phyloP scores from a whole-genome alignment of 257 asterid species.

The Capsicum chinense region DNA sequence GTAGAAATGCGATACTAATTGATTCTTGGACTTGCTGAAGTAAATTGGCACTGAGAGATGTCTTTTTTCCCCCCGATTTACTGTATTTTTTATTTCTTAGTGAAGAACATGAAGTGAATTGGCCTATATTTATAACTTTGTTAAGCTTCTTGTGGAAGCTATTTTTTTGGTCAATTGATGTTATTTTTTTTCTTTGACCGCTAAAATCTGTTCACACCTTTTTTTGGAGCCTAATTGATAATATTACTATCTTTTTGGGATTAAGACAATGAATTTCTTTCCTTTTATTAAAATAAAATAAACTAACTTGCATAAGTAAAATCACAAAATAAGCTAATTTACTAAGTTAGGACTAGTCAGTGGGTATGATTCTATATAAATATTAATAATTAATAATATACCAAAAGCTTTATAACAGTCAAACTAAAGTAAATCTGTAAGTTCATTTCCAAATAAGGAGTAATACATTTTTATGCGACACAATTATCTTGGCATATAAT shows the following conservation, averaged over 20 bases:
- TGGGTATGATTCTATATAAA: not conserved
- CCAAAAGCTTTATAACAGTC: not conserved
- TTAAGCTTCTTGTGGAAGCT: too few relatives aligned
- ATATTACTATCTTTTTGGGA: not conserved
- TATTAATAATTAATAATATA: too few relatives aligned
- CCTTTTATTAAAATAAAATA: too few relatives aligned
- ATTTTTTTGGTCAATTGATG: not conserved
- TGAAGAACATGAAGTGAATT: not conserved
- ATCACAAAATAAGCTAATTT: too few relatives aligned
- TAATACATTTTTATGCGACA: not conserved
- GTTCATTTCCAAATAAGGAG: not conserved
- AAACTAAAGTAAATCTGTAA: not conserved
- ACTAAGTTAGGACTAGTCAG: not conserved
- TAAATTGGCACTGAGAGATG: slow-evolving; percentile 35
- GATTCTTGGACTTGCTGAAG: too few relatives aligned
- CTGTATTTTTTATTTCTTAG: not conserved
- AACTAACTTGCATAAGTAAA: not conserved
- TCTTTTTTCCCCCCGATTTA: not conserved
- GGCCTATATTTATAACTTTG: too few relatives aligned
- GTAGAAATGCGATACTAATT: too few relatives aligned
- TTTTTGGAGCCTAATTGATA: not conserved
- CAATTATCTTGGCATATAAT: too few relatives aligned
- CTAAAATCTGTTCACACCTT: slow-evolving; percentile 31
- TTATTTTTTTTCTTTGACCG: slow-evolving; percentile 57
- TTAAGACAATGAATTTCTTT: not conserved